Evolutionary conservation across 2,329 filamentous ascomycete genomes (phyloP), one percentile per base, ranked within the genome.

Genomic region (Fusarium sp.): DNA sequence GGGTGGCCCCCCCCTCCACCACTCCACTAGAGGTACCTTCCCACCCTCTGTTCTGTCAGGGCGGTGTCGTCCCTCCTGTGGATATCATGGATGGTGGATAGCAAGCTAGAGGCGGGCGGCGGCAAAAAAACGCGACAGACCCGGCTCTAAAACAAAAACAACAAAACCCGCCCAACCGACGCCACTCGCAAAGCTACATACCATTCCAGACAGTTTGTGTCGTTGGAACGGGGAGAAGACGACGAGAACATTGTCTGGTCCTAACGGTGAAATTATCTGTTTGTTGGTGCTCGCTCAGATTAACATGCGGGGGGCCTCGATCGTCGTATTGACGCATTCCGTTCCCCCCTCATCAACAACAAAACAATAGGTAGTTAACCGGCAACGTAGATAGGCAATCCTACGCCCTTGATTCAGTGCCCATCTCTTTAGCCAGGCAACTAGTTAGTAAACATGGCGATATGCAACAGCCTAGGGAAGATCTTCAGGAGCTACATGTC

Each of bases 131-230:
- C 20, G 16, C 29, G 27, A 23, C 49, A 16, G 27, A 31, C 27
- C 18, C 53, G 36, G 23, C 20, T 27, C 68, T 68, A 62, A 70
- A 68, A 68, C 68, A 70, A 70, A 68, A 68, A 68, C 56, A 70
- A 56, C 56, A 54, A 46, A 18, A 23, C n/a, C 59, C 40, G 49
- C 29, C 27, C 9, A 11, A 11, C 27, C 67, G 57, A 49, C 59
- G 67, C 64, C 67, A 69, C 67, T 64, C 56, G 38, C 31, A 23
- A 11, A 11, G 14, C n/a, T 16, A 49, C 18, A 27, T 62, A 51
- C 31, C 18, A 53, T 49, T 58, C 62, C 66, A 67, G 67, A 69
- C 58, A n/a, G 31, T 14, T 36, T 36, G 11, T 13, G 16, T 33
- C 16, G 42, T 67, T 58, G 46, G 56, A 58, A 49, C 33, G 20